Evolutionary conservation across 1,284 basidiomycete species (phyloP).

Genomic region (Trichosporon ovoides): DNA sequence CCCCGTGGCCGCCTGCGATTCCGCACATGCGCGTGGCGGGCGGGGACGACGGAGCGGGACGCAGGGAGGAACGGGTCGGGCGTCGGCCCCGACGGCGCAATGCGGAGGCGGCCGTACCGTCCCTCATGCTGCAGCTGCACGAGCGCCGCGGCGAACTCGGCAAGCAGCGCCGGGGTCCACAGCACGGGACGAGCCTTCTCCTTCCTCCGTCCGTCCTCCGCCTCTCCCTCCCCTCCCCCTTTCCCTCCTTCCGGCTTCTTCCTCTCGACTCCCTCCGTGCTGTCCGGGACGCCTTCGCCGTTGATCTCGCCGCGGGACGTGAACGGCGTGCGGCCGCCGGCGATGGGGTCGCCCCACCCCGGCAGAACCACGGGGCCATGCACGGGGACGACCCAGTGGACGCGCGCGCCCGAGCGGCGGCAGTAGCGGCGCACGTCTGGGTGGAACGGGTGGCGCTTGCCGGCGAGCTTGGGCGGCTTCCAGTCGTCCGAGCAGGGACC

Average conservation of each 20-base stretch:
- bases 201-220: not conserved
- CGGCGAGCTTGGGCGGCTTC: conserved; percentile 12
- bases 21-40: not conserved
- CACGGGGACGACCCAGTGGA: conserved; percentile 41
- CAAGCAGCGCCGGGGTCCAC: conserved; percentile 28
- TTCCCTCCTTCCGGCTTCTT: not conserved
- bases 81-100: conserved; percentile 29
- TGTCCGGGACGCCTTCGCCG: not conserved
- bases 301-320: conserved; percentile 8
- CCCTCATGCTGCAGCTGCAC: conserved; percentile 15
- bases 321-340: conserved; percentile 7
- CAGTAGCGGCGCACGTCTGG: conserved; percentile 26
- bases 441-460: conserved; percentile 29
- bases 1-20: not conserved
- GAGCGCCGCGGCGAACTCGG: conserved; percentile 19
- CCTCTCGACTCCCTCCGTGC: not conserved
- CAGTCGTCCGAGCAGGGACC: conserved; percentile 13
- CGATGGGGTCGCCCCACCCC: conserved; percentile 12
- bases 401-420: conserved; percentile 16
- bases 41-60: conserved; percentile 6
- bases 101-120: conserved; percentile 17
- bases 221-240: not conserved
- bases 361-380: conserved; percentile 36
- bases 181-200: not conserved
- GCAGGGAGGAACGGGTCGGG: conserved; percentile 35